A percentile compares a stretch with the other conserved stretches of the same genome.
phyloP scores from a whole-genome alignment of 768 basidiomycete species.

The Lactarius psammicola region DNA sequence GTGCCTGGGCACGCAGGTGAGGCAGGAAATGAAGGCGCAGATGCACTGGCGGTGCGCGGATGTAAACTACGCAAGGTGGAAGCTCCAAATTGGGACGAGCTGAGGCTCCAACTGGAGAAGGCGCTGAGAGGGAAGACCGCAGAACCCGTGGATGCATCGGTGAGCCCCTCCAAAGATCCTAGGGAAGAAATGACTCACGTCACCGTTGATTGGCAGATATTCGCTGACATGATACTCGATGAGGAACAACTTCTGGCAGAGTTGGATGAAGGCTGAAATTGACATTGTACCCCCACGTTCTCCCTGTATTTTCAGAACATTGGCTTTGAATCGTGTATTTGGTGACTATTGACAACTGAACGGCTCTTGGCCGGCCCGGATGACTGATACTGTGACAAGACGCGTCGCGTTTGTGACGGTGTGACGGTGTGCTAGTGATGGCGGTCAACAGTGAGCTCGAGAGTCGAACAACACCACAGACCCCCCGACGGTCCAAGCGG shows the following conservation, averaged over 20 bases:
- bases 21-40: slow-evolving; percentile 86
- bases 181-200: not conserved
- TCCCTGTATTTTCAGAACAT: not conserved
- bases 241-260: slow-evolving; percentile 17
- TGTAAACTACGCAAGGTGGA: slow-evolving; percentile 37
- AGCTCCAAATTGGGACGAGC: slow-evolving; percentile 61
- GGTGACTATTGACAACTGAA: too few species aligned
- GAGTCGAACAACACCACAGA: slow-evolving; percentile 12
- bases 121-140: not conserved
- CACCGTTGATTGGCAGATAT: slow-evolving; percentile 6
- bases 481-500: slow-evolving; percentile 27
- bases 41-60: slow-evolving; percentile 66
- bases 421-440: not conserved
- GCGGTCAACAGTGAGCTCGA: not conserved
- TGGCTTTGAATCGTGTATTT: not conserved
- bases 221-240: slow-evolving; percentile 22
- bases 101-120: slow-evolving; percentile 14
- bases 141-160: slow-evolving; percentile 3
- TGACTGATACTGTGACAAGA: not conserved
- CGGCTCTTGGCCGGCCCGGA: too few species aligned
- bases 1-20: slow-evolving; percentile 79
- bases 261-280: slow-evolving; percentile 5
- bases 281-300: not conserved
- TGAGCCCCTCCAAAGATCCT: not conserved
- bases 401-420: not conserved